These are phyloP conservation scores for Penicillium atrosanguineum DNA, from an alignment of 495 filamentous ascomycete species.

Conservation along the genomic window DNA sequence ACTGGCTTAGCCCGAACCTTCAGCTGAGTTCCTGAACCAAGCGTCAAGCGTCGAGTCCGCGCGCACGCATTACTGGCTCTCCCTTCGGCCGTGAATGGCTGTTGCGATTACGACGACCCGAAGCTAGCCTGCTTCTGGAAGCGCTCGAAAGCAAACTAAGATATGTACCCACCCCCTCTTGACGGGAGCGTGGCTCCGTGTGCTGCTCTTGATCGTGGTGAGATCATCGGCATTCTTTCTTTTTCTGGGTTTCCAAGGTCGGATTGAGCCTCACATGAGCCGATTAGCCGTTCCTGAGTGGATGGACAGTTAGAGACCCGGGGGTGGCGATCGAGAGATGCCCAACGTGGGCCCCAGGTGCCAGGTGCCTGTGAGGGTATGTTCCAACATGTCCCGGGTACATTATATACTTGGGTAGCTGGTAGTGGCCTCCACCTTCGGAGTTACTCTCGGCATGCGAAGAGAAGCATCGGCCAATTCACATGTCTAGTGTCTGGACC, in stretches of 20 bases:
- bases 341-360: not conserved
- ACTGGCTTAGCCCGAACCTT: conserved; percentile 26
- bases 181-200: not conserved
- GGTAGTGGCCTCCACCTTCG: not conserved
- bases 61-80: not conserved
- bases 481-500: not conserved
- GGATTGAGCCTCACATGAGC: conserved; percentile 18
- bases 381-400: not conserved
- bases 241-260: conserved; percentile 2
- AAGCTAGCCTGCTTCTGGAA: conserved; percentile 29
- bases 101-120: conserved; percentile 13
- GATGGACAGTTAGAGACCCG: not conserved
- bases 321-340: not conserved
- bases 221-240: conserved; percentile 7
- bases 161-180: not conserved
- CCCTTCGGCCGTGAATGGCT: conserved; percentile 8
- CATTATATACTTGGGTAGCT: not conserved
- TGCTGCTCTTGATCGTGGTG: conserved; percentile 5
- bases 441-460: not conserved
- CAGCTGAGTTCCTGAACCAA: conserved; percentile 18
- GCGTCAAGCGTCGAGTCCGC: conserved; percentile 3
- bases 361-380: not conserved
- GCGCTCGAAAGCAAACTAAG: conserved; percentile 4
- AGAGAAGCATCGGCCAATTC: too few relatives aligned
- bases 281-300: conserved; percentile 12